Evolutionary conservation across 2,329 filamentous ascomycete genomes (phyloP), one percentile per base, ranked within the genome.

Genomic region (Colletotrichum agaves): DNA sequence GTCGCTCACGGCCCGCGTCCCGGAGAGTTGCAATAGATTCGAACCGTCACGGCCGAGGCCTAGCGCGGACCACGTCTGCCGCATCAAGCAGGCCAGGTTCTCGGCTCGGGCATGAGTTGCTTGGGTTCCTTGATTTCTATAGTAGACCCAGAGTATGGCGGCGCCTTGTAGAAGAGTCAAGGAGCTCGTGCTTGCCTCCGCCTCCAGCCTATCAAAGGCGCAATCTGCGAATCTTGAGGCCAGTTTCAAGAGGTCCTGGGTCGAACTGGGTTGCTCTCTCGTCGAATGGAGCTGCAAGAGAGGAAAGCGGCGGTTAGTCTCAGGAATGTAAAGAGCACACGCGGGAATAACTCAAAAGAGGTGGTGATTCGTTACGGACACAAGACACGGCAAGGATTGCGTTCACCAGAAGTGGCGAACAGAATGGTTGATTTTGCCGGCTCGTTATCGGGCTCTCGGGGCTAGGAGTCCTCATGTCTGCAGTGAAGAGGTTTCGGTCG

Each of bases 371-470:
- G n/a, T 15, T 41, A 63, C 71, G 43, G 49, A 74, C 74, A 60
- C 55, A 64, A 15, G 69, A 63, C 43, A 71, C 61, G 11, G 74
- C 70, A 5, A 75, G 39, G 3, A 75, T 59, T 19, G 71, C 65
- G 39, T 74, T 73, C 47, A 75, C 63, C 2, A 75, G 67, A 6
- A 72, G 62, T 11, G 63, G 43, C 5, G 74, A 72, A 57, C 74
- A 75, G 52, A 74, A 74, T 2, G 27, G 19, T 3, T 47, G 43
- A 0, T 21, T 37, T 41, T 19, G 39, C 8, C 49, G 17, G 12
- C n/a, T 2, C 37, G 5, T 10, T 5, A 11, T 10, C 13, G 5
- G 31, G 33, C 17, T 3, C 8, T 17, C 21, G 23, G 27, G 27
- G 27, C 27, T 27, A 27, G 12, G n/a, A 3, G 33, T 21, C 2